Evolutionary conservation across 441 rosid species (phyloP), one percentile per base, ranked within the genome.

Genomic region (Mallotus japonicus): DNA sequence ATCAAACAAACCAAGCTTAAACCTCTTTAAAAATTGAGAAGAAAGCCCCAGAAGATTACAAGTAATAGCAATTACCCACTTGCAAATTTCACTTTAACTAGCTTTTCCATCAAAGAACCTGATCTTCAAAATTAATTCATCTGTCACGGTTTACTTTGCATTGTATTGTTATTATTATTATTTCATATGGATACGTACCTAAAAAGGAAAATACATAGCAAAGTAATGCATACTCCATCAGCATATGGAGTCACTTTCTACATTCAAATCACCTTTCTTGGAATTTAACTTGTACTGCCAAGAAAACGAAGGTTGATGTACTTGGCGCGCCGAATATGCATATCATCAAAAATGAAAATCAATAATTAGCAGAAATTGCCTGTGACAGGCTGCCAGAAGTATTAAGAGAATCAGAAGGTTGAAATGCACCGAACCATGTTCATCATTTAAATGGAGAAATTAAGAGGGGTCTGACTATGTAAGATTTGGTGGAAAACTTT

Each of bases 31-130:
- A 58, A 47, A 34, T 20, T 40, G 8, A 44, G 50, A 63, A 47
- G 9, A 51, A 51, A 51, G 53, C 2, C 19, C 20, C 9, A 50
- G 5, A 14, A 50, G 54, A 50, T 11, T 50, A 14, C 3, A 11
- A 13, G 16, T 4, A 50, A 50, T 14, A 50, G 12, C 15, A 50
- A 11, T 40, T 40, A 22, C 59, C 62, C 65, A 47, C 44, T 49
- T 11, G 14, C 32, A 42, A 60, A 20, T 50, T 66, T 60, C 34
- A 9, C n/a, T 32, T 20, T 60, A 66, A 34, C 14, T 49, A 17
- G 75, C 67, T 60, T 55, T 34, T 40, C 50, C 64, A 28, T 61
- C 70, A 63, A 8, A 14, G 51, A 40, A 9, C 47, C 20, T 8
- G n/a, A 49, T 47, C 60, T 46, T 59, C 69, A 14, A 28, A 28